A percentile compares a stretch with the other conserved stretches of the same genome.
Evolutionary conservation across 768 basidiomycete genomes (phyloP).

Genomic region (Tubosaeta sp.): DNA sequence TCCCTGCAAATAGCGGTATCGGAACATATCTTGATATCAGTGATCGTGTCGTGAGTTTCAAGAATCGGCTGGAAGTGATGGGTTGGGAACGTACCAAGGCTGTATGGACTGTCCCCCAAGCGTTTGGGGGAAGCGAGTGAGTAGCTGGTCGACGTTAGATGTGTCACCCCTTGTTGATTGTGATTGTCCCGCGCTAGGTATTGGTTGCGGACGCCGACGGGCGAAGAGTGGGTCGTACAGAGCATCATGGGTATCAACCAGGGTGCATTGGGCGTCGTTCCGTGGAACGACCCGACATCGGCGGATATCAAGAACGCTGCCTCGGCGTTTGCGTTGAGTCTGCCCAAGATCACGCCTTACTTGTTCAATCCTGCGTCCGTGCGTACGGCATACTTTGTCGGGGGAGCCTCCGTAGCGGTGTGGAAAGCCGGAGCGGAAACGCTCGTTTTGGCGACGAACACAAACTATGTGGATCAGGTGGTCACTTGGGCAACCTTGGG

Average conservation of each 20-base stretch:
- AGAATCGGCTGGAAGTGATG: constrained; percentile 51
- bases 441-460: constrained; percentile 50
- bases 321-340: constrained; percentile 43
- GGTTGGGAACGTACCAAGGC: constrained; percentile 68
- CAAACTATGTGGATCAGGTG: constrained; percentile 36
- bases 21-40: constrained; percentile 61
- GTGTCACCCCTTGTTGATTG: not conserved
- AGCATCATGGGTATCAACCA: constrained; percentile 67
- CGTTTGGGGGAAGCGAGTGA: constrained; percentile 47
- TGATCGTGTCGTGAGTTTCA: constrained; percentile 62
- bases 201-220: constrained; percentile 63
- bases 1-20: constrained; percentile 29
- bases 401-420: constrained; percentile 45
- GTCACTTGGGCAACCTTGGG: constrained; percentile 32
- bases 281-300: constrained; percentile 51
- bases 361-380: constrained; percentile 40
- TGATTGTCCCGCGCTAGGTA: constrained; percentile 35
- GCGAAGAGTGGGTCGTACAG: constrained; percentile 65
- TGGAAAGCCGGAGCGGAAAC: constrained; percentile 43
- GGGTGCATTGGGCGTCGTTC: constrained; percentile 52
- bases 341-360: constrained; percentile 44
- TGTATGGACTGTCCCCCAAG: constrained; percentile 80
- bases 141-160: constrained; percentile 18
- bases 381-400: constrained; percentile 36
- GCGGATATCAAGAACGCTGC: constrained; percentile 50